A percentile compares a stretch with the other conserved stretches of the same genome.
Conservation (phyloP, 192 early-diverging fungal genomes). For the Coemansia sp. region DNA sequence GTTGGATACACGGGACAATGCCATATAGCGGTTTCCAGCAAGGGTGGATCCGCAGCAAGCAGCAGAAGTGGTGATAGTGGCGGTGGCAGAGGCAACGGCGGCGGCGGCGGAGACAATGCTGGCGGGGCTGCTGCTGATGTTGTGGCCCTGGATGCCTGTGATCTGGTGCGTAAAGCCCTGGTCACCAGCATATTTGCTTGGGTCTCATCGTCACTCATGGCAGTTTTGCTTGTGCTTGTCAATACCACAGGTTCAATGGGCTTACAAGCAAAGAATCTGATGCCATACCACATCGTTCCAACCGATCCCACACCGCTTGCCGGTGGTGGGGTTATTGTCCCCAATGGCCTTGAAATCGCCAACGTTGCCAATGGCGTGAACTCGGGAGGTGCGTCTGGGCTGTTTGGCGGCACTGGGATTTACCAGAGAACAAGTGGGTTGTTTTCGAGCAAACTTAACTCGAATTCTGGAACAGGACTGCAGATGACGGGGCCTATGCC, state of each 20-base stretch:
- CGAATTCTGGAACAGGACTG: background rate
- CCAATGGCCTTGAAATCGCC: background rate
- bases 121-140: slow-evolving; percentile 4
- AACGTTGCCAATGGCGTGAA: background rate
- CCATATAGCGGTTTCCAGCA: slow-evolving; percentile 5
- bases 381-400: background rate
- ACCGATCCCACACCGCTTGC: background rate
- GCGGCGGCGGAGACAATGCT: background rate
- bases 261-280: background rate
- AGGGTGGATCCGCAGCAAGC: background rate
- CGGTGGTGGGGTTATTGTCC: background rate
- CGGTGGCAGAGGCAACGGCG: background rate
- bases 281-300: background rate
- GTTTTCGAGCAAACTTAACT: background rate
- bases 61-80: slow-evolving; percentile 6
- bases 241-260: slow-evolving; percentile 24
- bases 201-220: slow-evolving; percentile 33
- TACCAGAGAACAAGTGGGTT: background rate
- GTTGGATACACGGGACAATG: slow-evolving; percentile 35
- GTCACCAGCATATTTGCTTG: slow-evolving; percentile 23
- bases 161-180: slow-evolving; percentile 33
- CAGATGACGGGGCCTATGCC: slow-evolving; percentile 1
- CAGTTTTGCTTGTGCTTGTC: slow-evolving; percentile 25
- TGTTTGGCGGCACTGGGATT: background rate
- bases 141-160: slow-evolving; percentile 18